Base-by-base conservation (phyloP, 768 basidiomycete species). In the Phylloporus rhodoxanthus region DNA sequence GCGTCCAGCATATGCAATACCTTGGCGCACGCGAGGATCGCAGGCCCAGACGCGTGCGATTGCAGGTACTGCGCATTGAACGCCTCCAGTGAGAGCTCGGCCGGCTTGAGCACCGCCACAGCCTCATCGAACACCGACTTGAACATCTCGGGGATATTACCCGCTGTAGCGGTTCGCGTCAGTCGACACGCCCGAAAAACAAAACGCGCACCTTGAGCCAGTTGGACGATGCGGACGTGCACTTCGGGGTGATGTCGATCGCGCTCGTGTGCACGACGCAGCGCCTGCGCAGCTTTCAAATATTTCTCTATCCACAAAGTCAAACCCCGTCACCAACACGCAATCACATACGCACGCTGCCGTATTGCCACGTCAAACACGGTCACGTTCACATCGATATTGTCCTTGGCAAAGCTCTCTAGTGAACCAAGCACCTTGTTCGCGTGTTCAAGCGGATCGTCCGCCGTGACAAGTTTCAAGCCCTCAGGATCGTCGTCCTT, bases 401-500 rank as follows among this genome's bases (percentile, higher is more conserved):
- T 73, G 3, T 73, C 63, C 11, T 69, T 65, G 0, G 75, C 77
- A 15, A 82, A 70, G 6, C 70, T 73, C 8, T 74, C 71, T 3
- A 97, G 65, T 3, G 86, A 87, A 20, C 68, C 70, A 21, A 95
- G 71, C 17, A 89, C 62, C 60, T 86, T 88, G 43, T 77, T 74
- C 0, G 93, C 92, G 14, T 78, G 78, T 39, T 88, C 90, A 5
- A 97, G 73, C 3, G 82, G 80, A 48, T 87, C 83, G 1, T 79
- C 55, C 15, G 75, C 72, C 23, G 72, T 66, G 28, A 92, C 68
- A 5, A 92, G 70, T 59, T 88, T 85, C 39, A 77, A 60, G 20
- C 94, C 95, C 17, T 87, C 82, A 0, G 89, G 88, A 62, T 95
- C 93, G 3, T 91, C 87, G 57, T 94, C 91, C 63, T 82, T 87